These are phyloP conservation scores for Russula ochroleuca DNA, from an alignment of 768 basidiomycete genomes.

Conservation along the genomic window DNA sequence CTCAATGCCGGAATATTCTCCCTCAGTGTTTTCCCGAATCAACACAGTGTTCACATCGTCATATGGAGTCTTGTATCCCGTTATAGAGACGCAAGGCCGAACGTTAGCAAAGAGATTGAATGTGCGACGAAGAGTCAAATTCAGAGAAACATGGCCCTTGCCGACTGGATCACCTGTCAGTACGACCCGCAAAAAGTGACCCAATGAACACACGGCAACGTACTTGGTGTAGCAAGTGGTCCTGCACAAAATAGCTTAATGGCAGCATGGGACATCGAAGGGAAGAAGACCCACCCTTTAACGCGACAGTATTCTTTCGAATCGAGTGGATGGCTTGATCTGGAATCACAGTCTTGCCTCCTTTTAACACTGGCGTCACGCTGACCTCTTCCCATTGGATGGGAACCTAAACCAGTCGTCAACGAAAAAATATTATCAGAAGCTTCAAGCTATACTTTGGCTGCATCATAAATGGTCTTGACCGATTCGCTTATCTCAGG, in stretches of 20 bases:
- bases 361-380: slow-evolving; percentile 89
- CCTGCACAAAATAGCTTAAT: slow-evolving; percentile 43
- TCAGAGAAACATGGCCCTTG: slow-evolving; percentile 97
- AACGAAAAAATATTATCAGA: slow-evolving; percentile 5
- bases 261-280: not conserved
- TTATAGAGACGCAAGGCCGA: slow-evolving; percentile 90
- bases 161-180: slow-evolving; percentile 58
- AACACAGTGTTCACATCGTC: slow-evolving; percentile 97
- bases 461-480: slow-evolving; percentile 87
- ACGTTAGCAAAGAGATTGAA: slow-evolving; percentile 99
- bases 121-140: slow-evolving; percentile 92
- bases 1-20: slow-evolving; percentile 99
- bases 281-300: slow-evolving; percentile 66
- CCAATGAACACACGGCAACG: slow-evolving; percentile 35
- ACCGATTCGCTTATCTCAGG: slow-evolving; percentile 97
- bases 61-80: slow-evolving; percentile 97
- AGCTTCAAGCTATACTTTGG: slow-evolving; percentile 50
- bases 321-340: slow-evolving; percentile 86
- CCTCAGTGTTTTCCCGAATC: slow-evolving; percentile 99
- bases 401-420: slow-evolving; percentile 60
- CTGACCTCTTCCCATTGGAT: slow-evolving; percentile 99
- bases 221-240: slow-evolving; percentile 95
- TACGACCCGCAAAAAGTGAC: slow-evolving; percentile 15
- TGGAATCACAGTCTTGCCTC: slow-evolving; percentile 96
- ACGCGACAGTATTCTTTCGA: slow-evolving; percentile 94